phyloP scores from a whole-genome alignment of 768 basidiomycete genomes.

The Coprinopsis marcescibilis region DNA sequence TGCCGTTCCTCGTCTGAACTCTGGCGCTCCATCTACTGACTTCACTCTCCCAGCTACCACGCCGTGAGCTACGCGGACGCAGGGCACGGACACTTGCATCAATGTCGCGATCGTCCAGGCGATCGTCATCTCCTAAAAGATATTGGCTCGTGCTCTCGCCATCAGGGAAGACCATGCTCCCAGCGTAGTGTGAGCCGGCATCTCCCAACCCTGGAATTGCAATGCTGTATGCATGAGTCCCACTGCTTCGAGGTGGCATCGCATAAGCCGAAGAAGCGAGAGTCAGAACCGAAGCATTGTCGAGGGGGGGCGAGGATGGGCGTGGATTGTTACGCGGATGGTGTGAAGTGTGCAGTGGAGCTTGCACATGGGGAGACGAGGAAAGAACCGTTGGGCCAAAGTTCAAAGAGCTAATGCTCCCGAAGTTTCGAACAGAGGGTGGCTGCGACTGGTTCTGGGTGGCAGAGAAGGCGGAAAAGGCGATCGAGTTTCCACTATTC shows the following conservation, averaged over 20 bases:
- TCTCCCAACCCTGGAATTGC: constrained; percentile 46
- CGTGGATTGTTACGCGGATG: constrained; percentile 95
- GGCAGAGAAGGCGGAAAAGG: constrained; percentile 62
- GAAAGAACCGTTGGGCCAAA: constrained; percentile 20
- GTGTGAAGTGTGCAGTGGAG: constrained; percentile 84
- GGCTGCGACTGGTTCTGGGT: constrained; percentile 39
- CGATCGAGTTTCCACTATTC: constrained; percentile 54
- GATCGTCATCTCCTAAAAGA: constrained; percentile 60
- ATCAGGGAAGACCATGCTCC: constrained; percentile 51
- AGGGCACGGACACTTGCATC: constrained; percentile 90
- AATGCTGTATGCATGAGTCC: constrained; percentile 6
- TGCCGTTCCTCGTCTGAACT: constrained; percentile 42
- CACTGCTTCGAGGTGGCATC: constrained; percentile 22
- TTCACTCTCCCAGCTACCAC: constrained; percentile 91
- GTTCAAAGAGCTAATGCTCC: constrained; percentile 23
- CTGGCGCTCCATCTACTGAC: constrained; percentile 84
- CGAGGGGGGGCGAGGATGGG: constrained; percentile 83
- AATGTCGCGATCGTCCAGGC: constrained; percentile 61
- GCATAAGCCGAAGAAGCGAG: constrained; percentile 92
- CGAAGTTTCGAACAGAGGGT: constrained; percentile 23
- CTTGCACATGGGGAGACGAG: constrained; percentile 48
- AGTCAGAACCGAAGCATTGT: constrained; percentile 90
- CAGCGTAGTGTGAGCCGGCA: constrained; percentile 70
- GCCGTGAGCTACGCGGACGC: constrained; percentile 75
- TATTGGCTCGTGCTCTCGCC: constrained; percentile 66